Conservation (phyloP, 768 basidiomycete genomes). For the Candolleomyces efflorescens region DNA sequence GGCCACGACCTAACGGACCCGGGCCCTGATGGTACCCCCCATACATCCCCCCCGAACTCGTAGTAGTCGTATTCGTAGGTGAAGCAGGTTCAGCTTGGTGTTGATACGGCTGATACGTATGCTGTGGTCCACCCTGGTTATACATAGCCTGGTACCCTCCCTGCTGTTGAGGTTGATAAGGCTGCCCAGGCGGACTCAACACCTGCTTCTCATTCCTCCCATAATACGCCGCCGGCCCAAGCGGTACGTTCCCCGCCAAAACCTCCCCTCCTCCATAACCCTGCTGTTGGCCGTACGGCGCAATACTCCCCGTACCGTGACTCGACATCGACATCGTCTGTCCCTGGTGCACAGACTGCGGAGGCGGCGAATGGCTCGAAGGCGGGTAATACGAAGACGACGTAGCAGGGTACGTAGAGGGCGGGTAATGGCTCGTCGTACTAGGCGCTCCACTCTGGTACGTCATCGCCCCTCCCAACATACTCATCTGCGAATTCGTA, state of each 20-base stretch:
- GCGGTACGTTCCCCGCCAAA: not conserved
- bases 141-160: not conserved
- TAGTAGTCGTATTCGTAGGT: not conserved
- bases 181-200: not conserved
- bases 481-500: not conserved
- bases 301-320: not conserved
- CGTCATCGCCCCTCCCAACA: not conserved
- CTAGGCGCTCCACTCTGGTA: not conserved
- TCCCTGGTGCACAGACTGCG: not conserved
- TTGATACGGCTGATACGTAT: no score
- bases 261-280: not conserved
- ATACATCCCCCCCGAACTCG: no score
- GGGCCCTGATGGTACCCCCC: no score
- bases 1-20: not conserved
- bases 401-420: not conserved
- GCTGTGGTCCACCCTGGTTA: no score
- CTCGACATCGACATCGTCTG: not conserved
- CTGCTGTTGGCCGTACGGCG: not conserved
- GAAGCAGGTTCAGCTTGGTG: not conserved
- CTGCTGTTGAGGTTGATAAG: not conserved
- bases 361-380: not conserved
- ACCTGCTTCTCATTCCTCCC: constrained; percentile 1
- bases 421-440: not conserved
- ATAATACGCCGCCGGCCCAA: not conserved
- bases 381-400: not conserved